Evolutionary conservation across 2,329 filamentous ascomycete genomes (phyloP), one percentile per base, ranked within the genome.

Genomic region (Claviceps quebecensis): DNA sequence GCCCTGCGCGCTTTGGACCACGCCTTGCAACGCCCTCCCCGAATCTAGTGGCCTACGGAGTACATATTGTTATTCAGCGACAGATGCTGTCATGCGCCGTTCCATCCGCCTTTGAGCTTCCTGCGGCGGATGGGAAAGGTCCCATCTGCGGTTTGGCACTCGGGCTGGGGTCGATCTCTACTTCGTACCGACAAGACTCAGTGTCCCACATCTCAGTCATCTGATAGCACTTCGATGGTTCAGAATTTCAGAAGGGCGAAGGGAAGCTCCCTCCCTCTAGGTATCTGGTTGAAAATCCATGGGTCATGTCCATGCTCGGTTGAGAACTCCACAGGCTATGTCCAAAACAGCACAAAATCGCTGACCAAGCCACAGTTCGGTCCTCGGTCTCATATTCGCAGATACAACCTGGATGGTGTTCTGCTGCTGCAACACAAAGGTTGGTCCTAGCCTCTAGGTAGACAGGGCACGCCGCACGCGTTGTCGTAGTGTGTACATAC

Each of bases 41-140:
- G 17, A 43, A 38, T 43, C 43, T 11, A 38, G 43, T 17, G 41
- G 26, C 34, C 36, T 38, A 19, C 19, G 19, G 19, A 19, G 19
- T 19, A 19, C 19, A 19, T 19, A 11, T 34, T 4, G 11, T 34
- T 9, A 34, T 34, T 29, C 26, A 34, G 22, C 44, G 47, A 34
- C 36, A 50, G 48, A 47, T 45, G 44, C 39, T 48, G 47, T 49
- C 41, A 47, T 53, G 51, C 51, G 47, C 29, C 19, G 44, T 22
- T 36, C 19, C 45, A 47, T 19, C 41, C 36, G 37, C 17, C 43
- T 48, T 39, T 5, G 23, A 46, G 22, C 43, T 38, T 34, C 37
- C 45, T 29, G 46, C 38, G 26, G 23, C 17, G 45, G 40, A 48
- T 29, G 40, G 45, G 36, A 22, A 41, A 26, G 9, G 19, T 9